A percentile compares a stretch with the other conserved stretches of the same genome.
phyloP scores from a whole-genome alignment of 495 filamentous ascomycete species.

The Trichoderma orchidacearum region DNA sequence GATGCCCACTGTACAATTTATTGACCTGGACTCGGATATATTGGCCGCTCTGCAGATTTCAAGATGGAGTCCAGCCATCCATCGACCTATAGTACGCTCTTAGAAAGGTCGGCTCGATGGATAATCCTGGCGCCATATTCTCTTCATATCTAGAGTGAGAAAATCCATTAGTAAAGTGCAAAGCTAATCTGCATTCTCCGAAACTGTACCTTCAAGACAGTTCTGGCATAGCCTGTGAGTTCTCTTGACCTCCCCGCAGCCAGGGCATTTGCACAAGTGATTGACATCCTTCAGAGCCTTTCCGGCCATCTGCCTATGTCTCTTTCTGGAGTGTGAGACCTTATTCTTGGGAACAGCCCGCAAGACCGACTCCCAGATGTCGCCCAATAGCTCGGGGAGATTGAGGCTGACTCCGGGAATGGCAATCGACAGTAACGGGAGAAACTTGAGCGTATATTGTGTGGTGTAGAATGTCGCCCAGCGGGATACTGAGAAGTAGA shows the following conservation, averaged over 20 bases:
- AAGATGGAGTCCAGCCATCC: background rate
- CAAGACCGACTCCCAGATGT: slow-evolving; percentile 85
- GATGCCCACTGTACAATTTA: background rate
- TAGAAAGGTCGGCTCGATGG: background rate
- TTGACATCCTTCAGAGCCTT: slow-evolving; percentile 88
- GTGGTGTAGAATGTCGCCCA: slow-evolving; percentile 21
- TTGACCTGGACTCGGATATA: background rate
- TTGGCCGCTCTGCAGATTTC: background rate
- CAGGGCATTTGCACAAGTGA: slow-evolving; percentile 70
- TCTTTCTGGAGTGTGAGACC: slow-evolving; percentile 92
- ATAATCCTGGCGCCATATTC: slow-evolving; percentile 1
- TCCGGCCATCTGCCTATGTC: slow-evolving; percentile 82
- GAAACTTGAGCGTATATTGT: slow-evolving; percentile 23
- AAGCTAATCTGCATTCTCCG: background rate
- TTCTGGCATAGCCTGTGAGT: slow-evolving; percentile 76
- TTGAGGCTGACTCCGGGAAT: slow-evolving; percentile 43
- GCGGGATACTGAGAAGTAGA: slow-evolving; percentile 22
- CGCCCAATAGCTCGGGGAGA: slow-evolving; percentile 44
- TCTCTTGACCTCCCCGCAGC: slow-evolving; percentile 76
- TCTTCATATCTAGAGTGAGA: background rate
- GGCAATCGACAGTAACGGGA: slow-evolving; percentile 35
- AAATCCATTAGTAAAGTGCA: background rate
- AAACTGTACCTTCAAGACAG: slow-evolving; percentile 29
- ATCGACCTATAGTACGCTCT: background rate
- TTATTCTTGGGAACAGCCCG: slow-evolving; percentile 97